Percentiles rank a stretch among this genome's conserved stretches.
Conservation (phyloP, 176 grass and related monocot genomes). For the Phoenix roebelenii region DNA sequence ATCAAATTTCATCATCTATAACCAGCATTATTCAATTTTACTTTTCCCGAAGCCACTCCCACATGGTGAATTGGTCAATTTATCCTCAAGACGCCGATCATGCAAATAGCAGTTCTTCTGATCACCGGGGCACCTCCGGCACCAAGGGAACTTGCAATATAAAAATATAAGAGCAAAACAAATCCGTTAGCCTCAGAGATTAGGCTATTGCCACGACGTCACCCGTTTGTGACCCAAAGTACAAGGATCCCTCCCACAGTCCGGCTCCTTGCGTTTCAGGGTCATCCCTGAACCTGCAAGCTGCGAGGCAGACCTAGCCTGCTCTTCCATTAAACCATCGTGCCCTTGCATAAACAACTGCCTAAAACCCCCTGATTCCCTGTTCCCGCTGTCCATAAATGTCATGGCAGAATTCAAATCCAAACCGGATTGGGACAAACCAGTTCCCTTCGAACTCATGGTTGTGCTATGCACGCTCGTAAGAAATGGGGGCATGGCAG, state of each 20-base stretch:
- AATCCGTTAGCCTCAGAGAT: too few species aligned
- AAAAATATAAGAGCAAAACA: too few species aligned
- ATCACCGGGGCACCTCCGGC: too few species aligned
- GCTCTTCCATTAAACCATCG: not conserved
- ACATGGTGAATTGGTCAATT: too few species aligned
- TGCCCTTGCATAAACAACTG: not conserved
- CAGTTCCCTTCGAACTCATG: not conserved
- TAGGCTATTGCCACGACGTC: not conserved
- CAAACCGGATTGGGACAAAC: not conserved
- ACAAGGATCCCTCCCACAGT: not conserved
- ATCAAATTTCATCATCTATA: too few species aligned
- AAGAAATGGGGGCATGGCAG: not conserved
- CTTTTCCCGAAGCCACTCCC: too few species aligned
- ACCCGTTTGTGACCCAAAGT: not conserved
- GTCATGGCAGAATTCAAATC: slow-evolving; percentile 8
- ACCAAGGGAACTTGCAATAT: too few species aligned
- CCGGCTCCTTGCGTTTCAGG: not conserved
- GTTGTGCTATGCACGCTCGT: not conserved
- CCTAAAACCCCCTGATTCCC: not conserved
- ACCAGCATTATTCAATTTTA: too few species aligned
- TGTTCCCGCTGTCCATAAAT: not conserved
- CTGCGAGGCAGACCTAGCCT: not conserved
- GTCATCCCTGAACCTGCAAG: not conserved
- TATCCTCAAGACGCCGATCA: too few species aligned
- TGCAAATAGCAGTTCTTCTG: too few species aligned